Evolutionary conservation across 2,329 filamentous ascomycete genomes (phyloP).

Genomic region (Botrytis sinoallii): DNA sequence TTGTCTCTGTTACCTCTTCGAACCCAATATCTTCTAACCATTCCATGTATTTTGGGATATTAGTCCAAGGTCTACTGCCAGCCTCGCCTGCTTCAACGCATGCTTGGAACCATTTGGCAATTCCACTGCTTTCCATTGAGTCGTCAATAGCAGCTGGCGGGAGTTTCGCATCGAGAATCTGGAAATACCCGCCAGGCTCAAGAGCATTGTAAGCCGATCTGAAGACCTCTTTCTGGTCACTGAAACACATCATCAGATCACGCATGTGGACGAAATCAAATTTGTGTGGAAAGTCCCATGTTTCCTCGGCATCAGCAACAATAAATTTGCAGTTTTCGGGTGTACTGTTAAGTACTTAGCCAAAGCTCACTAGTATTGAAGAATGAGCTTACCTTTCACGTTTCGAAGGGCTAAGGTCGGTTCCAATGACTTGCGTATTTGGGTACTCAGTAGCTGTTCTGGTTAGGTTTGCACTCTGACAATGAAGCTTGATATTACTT

Average conservation of each 20-base stretch:
- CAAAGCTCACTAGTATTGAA: not conserved
- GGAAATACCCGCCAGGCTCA: conserved; percentile 24
- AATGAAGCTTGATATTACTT: conserved; percentile 33
- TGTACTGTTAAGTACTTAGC: not conserved
- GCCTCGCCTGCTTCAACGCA: conserved; percentile 20
- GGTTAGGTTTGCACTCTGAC: not conserved
- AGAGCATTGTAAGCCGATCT: conserved; percentile 19
- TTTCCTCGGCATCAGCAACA: conserved; percentile 50
- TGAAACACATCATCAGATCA: conserved; percentile 22
- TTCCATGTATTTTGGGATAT: conserved; percentile 22
- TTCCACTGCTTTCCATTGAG: conserved; percentile 27
- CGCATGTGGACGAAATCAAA: conserved; percentile 49
- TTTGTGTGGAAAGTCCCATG: conserved; percentile 46
- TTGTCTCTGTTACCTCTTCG: conserved; percentile 49
- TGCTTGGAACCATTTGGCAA: conserved; percentile 26
- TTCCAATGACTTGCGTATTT: conserved; percentile 12
- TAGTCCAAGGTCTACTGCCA: conserved; percentile 22
- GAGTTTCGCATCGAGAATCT: conserved; percentile 23
- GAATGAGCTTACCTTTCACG: not conserved
- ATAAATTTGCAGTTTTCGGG: conserved; percentile 40
- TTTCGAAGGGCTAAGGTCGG: not conserved
- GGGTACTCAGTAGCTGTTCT: conserved; percentile 6
- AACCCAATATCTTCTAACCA: conserved; percentile 47
- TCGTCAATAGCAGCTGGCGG: conserved; percentile 25
- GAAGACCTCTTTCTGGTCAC: conserved; percentile 20